Percentiles rank a stretch among this genome's conserved stretches.
Conservation (phyloP, 1,139 yeast species). For the Lodderomyces oxycetoniae region DNA sequence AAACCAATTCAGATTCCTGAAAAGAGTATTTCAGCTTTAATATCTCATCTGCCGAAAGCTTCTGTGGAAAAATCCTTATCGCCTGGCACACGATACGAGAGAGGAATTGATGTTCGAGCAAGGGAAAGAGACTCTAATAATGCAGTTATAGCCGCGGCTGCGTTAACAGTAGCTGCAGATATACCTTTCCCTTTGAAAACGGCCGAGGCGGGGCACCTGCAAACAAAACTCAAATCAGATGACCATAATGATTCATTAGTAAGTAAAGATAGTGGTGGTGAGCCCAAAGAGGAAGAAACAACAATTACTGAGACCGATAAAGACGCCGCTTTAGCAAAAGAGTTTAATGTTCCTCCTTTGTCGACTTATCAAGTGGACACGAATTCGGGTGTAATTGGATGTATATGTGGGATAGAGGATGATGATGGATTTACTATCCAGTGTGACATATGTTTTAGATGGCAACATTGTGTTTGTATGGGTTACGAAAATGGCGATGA, state of each 20-base stretch:
- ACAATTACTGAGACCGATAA: slow-evolving; percentile 1
- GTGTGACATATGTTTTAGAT: slow-evolving; percentile 84
- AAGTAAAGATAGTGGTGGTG: slow-evolving; percentile 16
- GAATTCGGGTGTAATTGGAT: slow-evolving; percentile 81
- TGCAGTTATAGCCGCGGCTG: slow-evolving; percentile 67
- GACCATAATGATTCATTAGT: slow-evolving; percentile 1
- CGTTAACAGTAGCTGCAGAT: slow-evolving; percentile 68
- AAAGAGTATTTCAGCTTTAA: no score
- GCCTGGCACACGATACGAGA: slow-evolving; percentile 21
- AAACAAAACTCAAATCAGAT: not conserved
- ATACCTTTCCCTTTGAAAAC: slow-evolving; percentile 49
- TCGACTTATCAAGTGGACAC: slow-evolving; percentile 59
- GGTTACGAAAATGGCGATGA: slow-evolving; percentile 66
- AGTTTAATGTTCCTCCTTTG: slow-evolving; percentile 27
- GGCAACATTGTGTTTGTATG: slow-evolving; percentile 94
- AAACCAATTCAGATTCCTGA: no score
- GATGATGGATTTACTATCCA: slow-evolving; percentile 96
- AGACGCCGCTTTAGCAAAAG: not conserved
- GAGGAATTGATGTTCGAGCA: slow-evolving; percentile 38
- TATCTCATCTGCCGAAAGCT: not conserved
- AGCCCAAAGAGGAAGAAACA: not conserved
- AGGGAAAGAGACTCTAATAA: slow-evolving; percentile 39
- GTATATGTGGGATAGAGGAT: slow-evolving; percentile 83
- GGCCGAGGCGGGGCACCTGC: slow-evolving; percentile 2
- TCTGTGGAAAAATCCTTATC: slow-evolving; percentile 6